phyloP scores from a whole-genome alignment of 768 basidiomycete genomes.

The Xerocomellus chrysenteron region DNA sequence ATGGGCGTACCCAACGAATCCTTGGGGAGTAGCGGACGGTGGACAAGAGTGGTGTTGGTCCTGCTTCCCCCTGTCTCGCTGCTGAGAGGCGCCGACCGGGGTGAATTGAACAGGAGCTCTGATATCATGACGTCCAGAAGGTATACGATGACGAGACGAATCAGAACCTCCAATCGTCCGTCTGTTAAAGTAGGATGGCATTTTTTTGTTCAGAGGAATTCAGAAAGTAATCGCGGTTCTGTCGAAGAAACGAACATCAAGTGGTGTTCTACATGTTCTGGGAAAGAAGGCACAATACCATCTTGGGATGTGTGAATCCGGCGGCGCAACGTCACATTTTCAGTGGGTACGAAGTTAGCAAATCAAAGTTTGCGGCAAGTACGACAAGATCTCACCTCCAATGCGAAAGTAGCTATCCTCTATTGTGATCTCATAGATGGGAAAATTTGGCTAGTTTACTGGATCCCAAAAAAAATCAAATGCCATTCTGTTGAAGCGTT shows the following conservation, averaged over 20 bases:
- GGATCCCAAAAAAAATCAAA: neutral
- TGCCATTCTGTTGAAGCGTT: neutral
- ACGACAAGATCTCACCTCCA: neutral
- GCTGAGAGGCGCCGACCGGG: neutral
- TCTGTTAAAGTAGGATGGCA: conserved; percentile 11
- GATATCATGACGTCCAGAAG: neutral
- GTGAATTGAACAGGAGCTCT: neutral
- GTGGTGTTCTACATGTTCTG: conserved; percentile 1
- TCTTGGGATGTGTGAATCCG: neutral
- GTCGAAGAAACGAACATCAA: neutral
- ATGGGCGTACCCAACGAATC: neutral
- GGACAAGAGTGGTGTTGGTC: neutral
- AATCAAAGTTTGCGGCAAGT: neutral
- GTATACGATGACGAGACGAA: neutral
- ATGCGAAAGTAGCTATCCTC: neutral
- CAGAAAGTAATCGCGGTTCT: neutral
- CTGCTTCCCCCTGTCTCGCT: neutral
- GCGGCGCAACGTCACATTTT: neutral
- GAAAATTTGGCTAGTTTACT: neutral
- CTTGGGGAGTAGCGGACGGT: neutral
- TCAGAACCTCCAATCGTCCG: neutral
- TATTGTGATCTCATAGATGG: neutral
- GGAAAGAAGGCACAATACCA: neutral
- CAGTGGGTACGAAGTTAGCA: neutral
- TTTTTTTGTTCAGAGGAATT: neutral